A percentile compares a stretch with the other conserved stretches of the same genome.
Conservation (phyloP, 345 rosid species). For the Eucalyptus melliodora region DNA sequence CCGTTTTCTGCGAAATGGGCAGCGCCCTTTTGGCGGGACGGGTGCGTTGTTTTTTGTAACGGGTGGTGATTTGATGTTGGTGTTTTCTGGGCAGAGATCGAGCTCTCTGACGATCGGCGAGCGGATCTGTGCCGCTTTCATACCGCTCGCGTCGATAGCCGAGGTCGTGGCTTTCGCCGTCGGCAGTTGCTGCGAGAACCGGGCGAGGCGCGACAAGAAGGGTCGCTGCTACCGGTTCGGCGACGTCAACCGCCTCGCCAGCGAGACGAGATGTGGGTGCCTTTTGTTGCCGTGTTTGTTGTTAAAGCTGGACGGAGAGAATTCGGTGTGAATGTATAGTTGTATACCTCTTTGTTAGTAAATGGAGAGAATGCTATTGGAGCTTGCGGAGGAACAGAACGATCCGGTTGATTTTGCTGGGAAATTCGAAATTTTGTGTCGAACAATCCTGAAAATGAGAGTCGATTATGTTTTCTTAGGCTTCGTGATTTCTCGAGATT, state of each 20-base stretch:
- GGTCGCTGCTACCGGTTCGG: background rate
- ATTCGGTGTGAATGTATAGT: background rate
- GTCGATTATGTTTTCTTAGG: background rate
- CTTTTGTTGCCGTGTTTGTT: background rate
- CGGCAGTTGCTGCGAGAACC: slow-evolving; percentile 28
- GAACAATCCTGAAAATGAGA: background rate
- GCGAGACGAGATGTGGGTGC: slow-evolving; percentile 38
- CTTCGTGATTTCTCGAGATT: background rate
- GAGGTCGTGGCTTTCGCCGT: slow-evolving; percentile 25
- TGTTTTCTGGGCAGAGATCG: slow-evolving; percentile 20
- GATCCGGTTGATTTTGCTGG: background rate
- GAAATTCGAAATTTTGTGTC: background rate
- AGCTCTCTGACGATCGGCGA: slow-evolving; percentile 53
- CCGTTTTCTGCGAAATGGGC: background rate
- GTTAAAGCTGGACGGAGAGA: background rate
- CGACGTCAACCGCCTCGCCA: slow-evolving; percentile 47
- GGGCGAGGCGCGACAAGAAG: background rate
- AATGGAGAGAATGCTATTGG: background rate
- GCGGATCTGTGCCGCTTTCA: slow-evolving; percentile 43
- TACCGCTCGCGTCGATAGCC: slow-evolving; percentile 36
- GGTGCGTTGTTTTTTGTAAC: background rate
- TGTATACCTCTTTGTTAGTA: background rate
- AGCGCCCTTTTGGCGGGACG: background rate
- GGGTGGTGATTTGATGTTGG: background rate
- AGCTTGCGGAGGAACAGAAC: background rate